These are phyloP conservation scores for Calonectria hawksworthii DNA, from an alignment of 2,329 filamentous ascomycete genomes.

Conservation along the genomic window DNA sequence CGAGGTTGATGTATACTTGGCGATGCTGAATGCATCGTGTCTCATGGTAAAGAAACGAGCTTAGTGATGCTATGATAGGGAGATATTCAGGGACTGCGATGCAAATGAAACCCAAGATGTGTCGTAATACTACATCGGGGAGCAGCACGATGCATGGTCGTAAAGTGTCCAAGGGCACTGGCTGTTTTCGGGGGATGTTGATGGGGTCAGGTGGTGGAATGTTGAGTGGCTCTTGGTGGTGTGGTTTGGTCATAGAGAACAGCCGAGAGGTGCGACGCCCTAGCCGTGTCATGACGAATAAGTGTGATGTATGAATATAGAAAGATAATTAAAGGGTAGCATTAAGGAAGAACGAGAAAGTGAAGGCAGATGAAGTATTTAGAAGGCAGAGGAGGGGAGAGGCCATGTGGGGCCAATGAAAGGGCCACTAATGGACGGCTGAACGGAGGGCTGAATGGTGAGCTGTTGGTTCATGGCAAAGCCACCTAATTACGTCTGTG, in stretches of 20 bases:
- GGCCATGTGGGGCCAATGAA: background rate
- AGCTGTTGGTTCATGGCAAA: too few species aligned
- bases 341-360: background rate
- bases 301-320: background rate
- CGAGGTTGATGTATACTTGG: constrained; percentile 24
- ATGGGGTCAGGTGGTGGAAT: background rate
- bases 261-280: too few species aligned
- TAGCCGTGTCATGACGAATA: too few species aligned
- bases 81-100: background rate
- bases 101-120: constrained; percentile 11
- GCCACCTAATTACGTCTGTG: too few species aligned
- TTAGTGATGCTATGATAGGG: background rate
- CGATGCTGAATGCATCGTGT: constrained; percentile 24
- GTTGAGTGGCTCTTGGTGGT: too few species aligned
- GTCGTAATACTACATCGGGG: constrained; percentile 20
- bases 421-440: too few species aligned
- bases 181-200: constrained; percentile 1
- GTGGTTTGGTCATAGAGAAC: too few species aligned
- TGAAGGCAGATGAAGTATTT: too few species aligned
- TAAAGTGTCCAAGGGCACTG: background rate
- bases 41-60: constrained; percentile 13
- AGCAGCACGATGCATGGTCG: constrained; percentile 18
- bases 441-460: too few species aligned
- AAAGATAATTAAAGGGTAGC: background rate
- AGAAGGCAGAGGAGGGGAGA: background rate